A percentile compares a stretch with the other conserved stretches of the same genome.
phyloP scores from a whole-genome alignment of 2,329 filamentous ascomycete genomes.

The Dryadomyces quercivorus region DNA sequence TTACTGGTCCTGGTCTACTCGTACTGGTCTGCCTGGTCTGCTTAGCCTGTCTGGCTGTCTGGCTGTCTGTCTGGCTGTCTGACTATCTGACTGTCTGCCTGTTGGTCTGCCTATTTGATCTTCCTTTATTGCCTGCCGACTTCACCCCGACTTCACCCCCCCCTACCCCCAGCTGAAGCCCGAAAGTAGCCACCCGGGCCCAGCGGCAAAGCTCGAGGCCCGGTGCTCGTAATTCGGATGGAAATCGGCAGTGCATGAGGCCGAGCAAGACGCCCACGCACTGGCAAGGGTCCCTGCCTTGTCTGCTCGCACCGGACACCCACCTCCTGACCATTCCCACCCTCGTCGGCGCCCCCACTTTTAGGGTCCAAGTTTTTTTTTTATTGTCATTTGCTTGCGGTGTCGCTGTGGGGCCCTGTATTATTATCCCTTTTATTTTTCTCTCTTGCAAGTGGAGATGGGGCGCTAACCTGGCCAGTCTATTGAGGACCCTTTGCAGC shows the following conservation, averaged over 20 bases:
- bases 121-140: neutral
- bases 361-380: conserved; percentile 3
- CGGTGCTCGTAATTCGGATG: neutral
- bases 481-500: conserved; percentile 10
- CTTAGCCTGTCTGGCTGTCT: too few relatives aligned
- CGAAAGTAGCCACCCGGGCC: neutral
- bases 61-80: neutral
- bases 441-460: neutral
- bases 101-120: neutral
- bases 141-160: neutral
- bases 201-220: too few relatives aligned
- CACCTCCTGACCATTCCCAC: conserved; percentile 6
- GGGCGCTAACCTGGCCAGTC: conserved; percentile 9
- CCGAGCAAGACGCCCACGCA: neutral
- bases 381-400: conserved; percentile 8
- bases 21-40: too few relatives aligned
- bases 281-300: neutral
- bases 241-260: neutral
- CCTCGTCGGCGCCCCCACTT: conserved; percentile 1
- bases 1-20: too few relatives aligned
- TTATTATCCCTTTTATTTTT: conserved; percentile 9
- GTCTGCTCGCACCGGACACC: conserved; percentile 8
- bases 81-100: neutral
- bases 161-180: neutral
- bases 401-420: conserved; percentile 3